A percentile compares a stretch with the other conserved stretches of the same genome.
phyloP scores from a whole-genome alignment of 2,329 filamentous ascomycete species.

The Hypoxylon sp. region DNA sequence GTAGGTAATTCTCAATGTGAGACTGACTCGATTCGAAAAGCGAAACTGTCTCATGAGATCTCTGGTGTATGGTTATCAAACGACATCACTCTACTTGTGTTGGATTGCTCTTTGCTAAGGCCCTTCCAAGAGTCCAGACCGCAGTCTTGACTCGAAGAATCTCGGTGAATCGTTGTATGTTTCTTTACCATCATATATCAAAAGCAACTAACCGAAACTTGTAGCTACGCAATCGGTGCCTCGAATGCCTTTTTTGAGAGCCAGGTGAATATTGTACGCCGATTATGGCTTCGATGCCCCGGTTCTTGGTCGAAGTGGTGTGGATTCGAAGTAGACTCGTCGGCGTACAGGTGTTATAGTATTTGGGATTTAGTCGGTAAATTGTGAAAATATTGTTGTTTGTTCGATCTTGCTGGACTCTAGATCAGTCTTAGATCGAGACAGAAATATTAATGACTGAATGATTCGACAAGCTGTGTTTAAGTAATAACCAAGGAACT shows the following conservation, averaged over 20 bases:
- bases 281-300: not conserved
- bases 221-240: not conserved
- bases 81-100: not conserved
- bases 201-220: not conserved
- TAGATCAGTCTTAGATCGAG: no score
- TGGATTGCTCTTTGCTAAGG: not conserved
- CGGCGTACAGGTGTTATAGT: not conserved
- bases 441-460: not conserved
- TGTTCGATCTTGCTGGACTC: not conserved
- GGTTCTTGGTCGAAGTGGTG: not conserved
- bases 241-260: not conserved
- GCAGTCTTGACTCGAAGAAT: not conserved
- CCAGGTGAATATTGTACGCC: not conserved
- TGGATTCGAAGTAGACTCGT: not conserved
- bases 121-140: not conserved
- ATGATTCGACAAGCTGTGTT: not conserved
- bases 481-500: not conserved
- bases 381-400: no score
- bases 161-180: not conserved
- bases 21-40: not conserved
- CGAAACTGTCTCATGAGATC: not conserved
- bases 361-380: not conserved
- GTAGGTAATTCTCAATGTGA: not conserved
- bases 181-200: not conserved
- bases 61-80: not conserved